These are phyloP conservation scores for Globisporangium mamillatum DNA, from an alignment of 352 stramenopile species.

Conservation along the genomic window DNA sequence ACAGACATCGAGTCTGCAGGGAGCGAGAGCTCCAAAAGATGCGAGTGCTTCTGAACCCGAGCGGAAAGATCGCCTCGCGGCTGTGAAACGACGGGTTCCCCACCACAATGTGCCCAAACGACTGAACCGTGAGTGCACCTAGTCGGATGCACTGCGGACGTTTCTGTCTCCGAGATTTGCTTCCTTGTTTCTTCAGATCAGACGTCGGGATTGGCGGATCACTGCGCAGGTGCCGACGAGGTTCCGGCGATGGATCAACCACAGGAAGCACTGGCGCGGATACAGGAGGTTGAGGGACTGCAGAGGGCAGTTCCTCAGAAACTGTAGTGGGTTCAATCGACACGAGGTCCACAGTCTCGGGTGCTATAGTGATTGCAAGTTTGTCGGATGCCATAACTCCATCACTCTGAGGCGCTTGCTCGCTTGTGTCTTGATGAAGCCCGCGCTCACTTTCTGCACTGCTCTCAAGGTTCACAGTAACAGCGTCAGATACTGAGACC, in stretches of 20 bases:
- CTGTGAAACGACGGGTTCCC: constrained; percentile 85
- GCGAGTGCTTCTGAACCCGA: constrained; percentile 88
- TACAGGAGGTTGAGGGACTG: background rate
- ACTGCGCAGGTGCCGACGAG: constrained; percentile 39
- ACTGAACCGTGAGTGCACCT: constrained; percentile 79
- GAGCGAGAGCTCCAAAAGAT: constrained; percentile 90
- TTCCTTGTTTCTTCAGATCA: constrained; percentile 66
- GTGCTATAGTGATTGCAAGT: background rate
- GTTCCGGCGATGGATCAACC: constrained; percentile 43
- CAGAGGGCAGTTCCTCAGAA: background rate
- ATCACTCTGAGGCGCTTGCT: background rate
- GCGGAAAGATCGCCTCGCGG: constrained; percentile 82
- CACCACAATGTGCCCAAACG: constrained; percentile 75
- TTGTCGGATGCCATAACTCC: background rate
- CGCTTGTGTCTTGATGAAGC: background rate
- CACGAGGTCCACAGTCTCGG: background rate
- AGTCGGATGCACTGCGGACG: constrained; percentile 64
- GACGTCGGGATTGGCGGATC: constrained; percentile 35
- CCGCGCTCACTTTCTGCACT: background rate
- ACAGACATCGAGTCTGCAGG: constrained; percentile 75
- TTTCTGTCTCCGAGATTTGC: constrained; percentile 39
- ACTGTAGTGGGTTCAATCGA: background rate
- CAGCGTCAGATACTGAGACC: too few species aligned
- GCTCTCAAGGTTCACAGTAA: background rate
- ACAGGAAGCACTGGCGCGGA: constrained; percentile 33